phyloP scores from a whole-genome alignment of 1,284 basidiomycete species.

The Takashimella tepidaria region DNA sequence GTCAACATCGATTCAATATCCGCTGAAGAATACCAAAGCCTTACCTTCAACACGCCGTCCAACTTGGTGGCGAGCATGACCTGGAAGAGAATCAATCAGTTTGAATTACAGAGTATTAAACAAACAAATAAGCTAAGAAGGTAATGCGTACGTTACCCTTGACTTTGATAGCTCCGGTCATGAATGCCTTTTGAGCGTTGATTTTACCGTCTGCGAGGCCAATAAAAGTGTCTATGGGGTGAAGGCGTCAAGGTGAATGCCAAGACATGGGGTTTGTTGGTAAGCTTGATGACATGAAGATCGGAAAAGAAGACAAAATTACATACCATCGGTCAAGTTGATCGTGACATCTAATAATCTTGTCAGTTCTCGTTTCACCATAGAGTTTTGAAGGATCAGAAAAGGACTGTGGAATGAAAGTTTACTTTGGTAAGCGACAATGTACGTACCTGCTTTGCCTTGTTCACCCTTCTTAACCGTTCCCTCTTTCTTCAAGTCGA shows the following conservation, averaged over 20 bases:
- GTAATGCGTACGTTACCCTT: constrained; percentile 28
- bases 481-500: constrained; percentile 89
- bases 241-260: background rate
- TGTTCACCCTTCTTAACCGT: constrained; percentile 69
- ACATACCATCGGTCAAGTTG: constrained; percentile 38
- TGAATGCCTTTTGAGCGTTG: constrained; percentile 86
- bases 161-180: constrained; percentile 74
- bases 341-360: constrained; percentile 51
- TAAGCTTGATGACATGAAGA: too few relatives aligned
- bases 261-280: too few relatives aligned
- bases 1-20: too few relatives aligned
- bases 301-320: too few relatives aligned
- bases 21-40: constrained; percentile 27
- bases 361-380: too few relatives aligned
- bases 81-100: too few relatives aligned
- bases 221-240: constrained; percentile 44
- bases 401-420: constrained; percentile 47
- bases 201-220: constrained; percentile 48
- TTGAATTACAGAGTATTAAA: too few relatives aligned
- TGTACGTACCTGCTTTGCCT: constrained; percentile 49
- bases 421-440: constrained; percentile 12
- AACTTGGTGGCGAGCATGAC: constrained; percentile 63
- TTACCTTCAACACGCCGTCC: constrained; percentile 69
- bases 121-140: too few relatives aligned
- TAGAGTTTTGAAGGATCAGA: too few relatives aligned